phyloP scores from a whole-genome alignment of 2,329 filamentous ascomycete species.

The Pyrenophora teres region DNA sequence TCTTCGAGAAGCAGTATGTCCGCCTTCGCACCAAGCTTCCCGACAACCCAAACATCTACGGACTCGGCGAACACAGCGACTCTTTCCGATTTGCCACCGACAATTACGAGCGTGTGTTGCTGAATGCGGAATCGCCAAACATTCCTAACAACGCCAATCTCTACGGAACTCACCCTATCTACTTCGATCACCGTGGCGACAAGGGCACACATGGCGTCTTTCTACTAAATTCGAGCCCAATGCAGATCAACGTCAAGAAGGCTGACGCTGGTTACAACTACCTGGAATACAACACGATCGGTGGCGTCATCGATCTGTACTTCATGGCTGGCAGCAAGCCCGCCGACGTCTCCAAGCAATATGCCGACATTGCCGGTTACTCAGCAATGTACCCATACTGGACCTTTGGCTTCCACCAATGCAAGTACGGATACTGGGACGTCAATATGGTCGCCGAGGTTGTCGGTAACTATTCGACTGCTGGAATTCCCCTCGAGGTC shows the following conservation, averaged over 20 bases:
- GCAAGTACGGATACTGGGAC: slow-evolving; percentile 60
- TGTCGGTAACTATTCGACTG: slow-evolving; percentile 68
- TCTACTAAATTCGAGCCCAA: slow-evolving; percentile 49
- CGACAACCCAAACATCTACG: slow-evolving; percentile 72
- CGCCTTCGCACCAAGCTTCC: slow-evolving; percentile 73
- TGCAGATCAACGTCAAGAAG: slow-evolving; percentile 75
- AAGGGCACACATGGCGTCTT: slow-evolving; percentile 47
- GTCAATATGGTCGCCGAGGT: slow-evolving; percentile 69
- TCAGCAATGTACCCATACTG: slow-evolving; percentile 59
- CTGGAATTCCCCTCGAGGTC: slow-evolving; percentile 70
- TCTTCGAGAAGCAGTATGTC: slow-evolving; percentile 81
- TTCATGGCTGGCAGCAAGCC: slow-evolving; percentile 57
- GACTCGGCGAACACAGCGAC: slow-evolving; percentile 78
- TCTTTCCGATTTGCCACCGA: slow-evolving; percentile 69
- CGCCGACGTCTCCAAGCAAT: slow-evolving; percentile 55
- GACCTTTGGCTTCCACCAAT: slow-evolving; percentile 59
- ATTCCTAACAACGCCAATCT: slow-evolving; percentile 67
- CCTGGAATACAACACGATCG: slow-evolving; percentile 78
- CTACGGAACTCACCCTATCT: slow-evolving; percentile 75
- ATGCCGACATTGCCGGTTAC: slow-evolving; percentile 56
- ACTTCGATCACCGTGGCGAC: slow-evolving; percentile 71
- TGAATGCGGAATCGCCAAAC: slow-evolving; percentile 68
- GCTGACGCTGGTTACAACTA: slow-evolving; percentile 65
- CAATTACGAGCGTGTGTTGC: slow-evolving; percentile 71
- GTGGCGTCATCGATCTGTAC: slow-evolving; percentile 72